Evolutionary conservation across 2,329 filamentous ascomycete genomes (phyloP).

Genomic region (Trichophyton equinum): DNA sequence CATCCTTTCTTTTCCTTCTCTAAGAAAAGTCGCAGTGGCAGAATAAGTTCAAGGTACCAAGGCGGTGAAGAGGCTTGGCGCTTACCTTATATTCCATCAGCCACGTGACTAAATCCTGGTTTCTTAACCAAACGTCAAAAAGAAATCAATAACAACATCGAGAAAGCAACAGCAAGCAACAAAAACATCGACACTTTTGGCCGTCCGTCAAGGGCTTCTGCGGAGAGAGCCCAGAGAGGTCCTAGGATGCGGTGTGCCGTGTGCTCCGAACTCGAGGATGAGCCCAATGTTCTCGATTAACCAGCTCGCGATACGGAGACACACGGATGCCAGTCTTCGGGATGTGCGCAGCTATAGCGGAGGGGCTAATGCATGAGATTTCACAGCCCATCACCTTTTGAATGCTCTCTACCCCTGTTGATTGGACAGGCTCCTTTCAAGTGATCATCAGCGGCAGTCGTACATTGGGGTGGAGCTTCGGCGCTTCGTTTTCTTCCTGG

Average conservation of each 20-base stretch:
- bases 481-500: neutral
- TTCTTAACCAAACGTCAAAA: too few species aligned
- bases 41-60: neutral
- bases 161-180: too few species aligned
- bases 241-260: too few species aligned
- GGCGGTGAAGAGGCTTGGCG: neutral
- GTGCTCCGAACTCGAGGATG: neutral
- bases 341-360: constrained; percentile 1
- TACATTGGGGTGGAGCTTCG: neutral
- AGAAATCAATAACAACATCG: too few species aligned
- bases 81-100: too few species aligned
- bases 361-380: constrained; percentile 4
- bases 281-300: neutral
- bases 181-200: too few species aligned
- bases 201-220: neutral
- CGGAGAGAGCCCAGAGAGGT: neutral
- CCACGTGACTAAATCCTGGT: too few species aligned
- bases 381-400: neutral
- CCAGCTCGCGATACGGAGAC: neutral
- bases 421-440: neutral
- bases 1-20: too few species aligned
- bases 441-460: neutral
- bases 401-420: neutral
- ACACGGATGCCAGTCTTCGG: neutral
- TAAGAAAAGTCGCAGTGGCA: neutral